Percentiles rank a stretch among this genome's conserved stretches.
phyloP scores from a whole-genome alignment of 2,329 filamentous ascomycete genomes.

The Xylaria hypoxylon region DNA sequence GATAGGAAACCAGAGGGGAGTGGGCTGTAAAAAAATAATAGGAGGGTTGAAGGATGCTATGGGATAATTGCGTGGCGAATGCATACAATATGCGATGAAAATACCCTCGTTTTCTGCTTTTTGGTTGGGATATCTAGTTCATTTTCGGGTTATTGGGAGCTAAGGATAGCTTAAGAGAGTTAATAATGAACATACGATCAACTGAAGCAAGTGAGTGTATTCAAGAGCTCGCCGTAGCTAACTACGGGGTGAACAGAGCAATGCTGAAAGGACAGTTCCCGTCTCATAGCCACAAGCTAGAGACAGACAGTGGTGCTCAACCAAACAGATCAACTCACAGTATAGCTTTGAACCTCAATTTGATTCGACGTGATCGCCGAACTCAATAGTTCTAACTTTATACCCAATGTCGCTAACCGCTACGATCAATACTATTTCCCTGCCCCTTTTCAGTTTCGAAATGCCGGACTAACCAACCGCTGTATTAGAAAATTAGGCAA shows the following conservation, averaged over 20 bases:
- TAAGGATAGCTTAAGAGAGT: neutral
- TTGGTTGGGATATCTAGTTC: neutral
- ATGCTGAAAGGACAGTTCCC: neutral
- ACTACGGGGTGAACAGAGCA: neutral
- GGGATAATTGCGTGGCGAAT: neutral
- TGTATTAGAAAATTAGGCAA: neutral
- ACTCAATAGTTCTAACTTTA: neutral
- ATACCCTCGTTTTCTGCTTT: conserved; percentile 11
- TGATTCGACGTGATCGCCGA: neutral
- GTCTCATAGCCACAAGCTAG: neutral
- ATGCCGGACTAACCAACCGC: no score
- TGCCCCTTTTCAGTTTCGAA: no score
- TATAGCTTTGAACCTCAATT: neutral
- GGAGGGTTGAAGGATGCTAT: no score
- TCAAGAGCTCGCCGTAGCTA: neutral
- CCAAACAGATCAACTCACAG: neutral
- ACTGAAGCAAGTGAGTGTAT: neutral
- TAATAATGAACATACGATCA: conserved; percentile 7
- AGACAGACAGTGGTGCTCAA: neutral
- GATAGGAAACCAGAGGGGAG: neutral
- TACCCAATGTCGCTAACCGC: neutral
- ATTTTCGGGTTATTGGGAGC: neutral
- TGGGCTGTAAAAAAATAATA: neutral
- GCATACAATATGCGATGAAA: conserved; percentile 3
- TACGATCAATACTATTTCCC: neutral